Percentiles rank a stretch among this genome's conserved stretches.
Conservation (phyloP, 768 basidiomycete genomes). For the Suillus hirtellus region DNA sequence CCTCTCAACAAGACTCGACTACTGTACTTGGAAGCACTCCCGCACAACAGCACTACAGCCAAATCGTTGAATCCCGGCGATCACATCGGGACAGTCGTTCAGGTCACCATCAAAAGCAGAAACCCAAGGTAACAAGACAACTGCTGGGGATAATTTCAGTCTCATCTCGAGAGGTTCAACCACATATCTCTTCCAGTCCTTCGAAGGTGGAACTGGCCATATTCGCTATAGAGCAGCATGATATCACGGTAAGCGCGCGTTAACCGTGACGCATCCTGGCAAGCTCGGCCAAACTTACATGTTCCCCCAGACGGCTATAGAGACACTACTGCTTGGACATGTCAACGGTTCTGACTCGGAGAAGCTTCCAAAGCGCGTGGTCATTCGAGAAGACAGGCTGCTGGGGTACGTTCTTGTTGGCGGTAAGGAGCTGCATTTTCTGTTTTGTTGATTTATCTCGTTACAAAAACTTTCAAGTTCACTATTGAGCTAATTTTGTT, state of each 20-base stretch:
- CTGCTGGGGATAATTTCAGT: not conserved
- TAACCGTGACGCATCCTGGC: not conserved
- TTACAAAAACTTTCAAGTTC: not conserved
- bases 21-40: not conserved
- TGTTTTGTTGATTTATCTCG: not conserved
- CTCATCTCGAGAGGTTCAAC: not conserved
- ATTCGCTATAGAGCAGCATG: constrained; percentile 2
- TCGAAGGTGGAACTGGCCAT: not conserved
- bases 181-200: not conserved
- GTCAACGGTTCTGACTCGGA: not conserved
- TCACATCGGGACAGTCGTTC: constrained; percentile 2
- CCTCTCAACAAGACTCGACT: constrained; percentile 7
- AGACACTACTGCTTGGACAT: not conserved
- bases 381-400: constrained; percentile 2
- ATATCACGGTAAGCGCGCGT: not conserved
- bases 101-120: constrained; percentile 2
- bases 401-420: constrained; percentile 2
- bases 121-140: not conserved
- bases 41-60: not conserved
- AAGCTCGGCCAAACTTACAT: not conserved
- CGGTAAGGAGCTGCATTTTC: not conserved
- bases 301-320: not conserved
- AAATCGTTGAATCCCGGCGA: not conserved
- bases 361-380: not conserved
- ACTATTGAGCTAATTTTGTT: not conserved